Conservation (phyloP, 164 flowering plant genomes). For the Santalum album region DNA sequence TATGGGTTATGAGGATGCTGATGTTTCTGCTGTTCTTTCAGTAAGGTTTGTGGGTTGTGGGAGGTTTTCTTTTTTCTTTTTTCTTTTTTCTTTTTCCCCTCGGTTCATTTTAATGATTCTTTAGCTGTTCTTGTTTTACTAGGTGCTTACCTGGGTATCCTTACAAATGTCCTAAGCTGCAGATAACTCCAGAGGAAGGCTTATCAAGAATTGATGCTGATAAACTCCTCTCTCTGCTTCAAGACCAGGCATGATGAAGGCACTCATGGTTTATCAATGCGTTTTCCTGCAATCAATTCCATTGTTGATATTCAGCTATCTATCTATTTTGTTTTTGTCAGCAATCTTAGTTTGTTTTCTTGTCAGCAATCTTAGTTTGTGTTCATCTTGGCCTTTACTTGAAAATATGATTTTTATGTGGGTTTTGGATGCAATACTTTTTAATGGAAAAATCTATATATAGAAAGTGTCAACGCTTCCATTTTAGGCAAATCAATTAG, state of each 20-base stretch:
- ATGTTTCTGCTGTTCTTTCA: slow-evolving; percentile 58
- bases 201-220: slow-evolving; percentile 55
- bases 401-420: too few species aligned
- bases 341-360: too few species aligned
- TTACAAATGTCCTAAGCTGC: slow-evolving; percentile 79
- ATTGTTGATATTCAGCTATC: background rate
- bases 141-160: slow-evolving; percentile 96
- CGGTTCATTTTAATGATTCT: background rate
- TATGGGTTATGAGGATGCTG: slow-evolving; percentile 54
- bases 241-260: slow-evolving; percentile 56
- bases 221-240: slow-evolving; percentile 61
- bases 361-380: too few species aligned
- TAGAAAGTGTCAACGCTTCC: too few species aligned
- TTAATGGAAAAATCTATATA: too few species aligned
- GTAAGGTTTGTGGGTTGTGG: slow-evolving; percentile 47
- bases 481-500: too few species aligned
- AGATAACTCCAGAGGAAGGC: slow-evolving; percentile 66
- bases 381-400: too few species aligned
- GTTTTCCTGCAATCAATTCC: background rate
- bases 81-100: background rate
- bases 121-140: background rate
- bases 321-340: background rate
- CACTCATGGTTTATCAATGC: background rate
- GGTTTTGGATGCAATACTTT: too few species aligned
- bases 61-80: background rate